Evolutionary conservation across 768 basidiomycete species (phyloP), one percentile per base, ranked within the genome.

Genomic region (Amanita polypyramis): DNA sequence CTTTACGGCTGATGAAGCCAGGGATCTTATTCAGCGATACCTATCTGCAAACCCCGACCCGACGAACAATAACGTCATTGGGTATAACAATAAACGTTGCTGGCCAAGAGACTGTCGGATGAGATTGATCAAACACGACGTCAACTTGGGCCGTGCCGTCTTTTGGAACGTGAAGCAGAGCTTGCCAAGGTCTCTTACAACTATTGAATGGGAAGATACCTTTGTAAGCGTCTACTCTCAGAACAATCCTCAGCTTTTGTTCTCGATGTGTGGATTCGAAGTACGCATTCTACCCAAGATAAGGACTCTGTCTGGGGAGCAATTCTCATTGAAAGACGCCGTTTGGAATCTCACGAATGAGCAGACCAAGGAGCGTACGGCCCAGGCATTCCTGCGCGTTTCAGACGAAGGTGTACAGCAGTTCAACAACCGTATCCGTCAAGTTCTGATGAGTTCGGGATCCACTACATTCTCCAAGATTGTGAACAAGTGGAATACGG

Each of bases 151-250:
- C 17, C 79, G 96, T 52, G 96, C 96, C 2, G 96, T 97, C 7
- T 98, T 96, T 69, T 99, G 95, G 96, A 98, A 99, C 60, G 90
- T 98, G 64, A 96, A 97, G 69, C 93, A 97, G 65, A 89, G 89
- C 56, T 65, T 99, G 20, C 96, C 96, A 0, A 74, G 96, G 41
- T 96, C 95, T 12, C 69, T 99, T 53, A 98, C 96, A 0, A 97
- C 96, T 0, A 98, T 99, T 59, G 96, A 97, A 59, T 98, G 96
- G 96, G 95, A 98, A 53, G 93, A 97, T 60, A 93, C 94, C 0
- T 93, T 94, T 58, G 90, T 92, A 55, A 94, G 91, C 49, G 95
- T 98, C 39, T 99, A 89, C 67, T 97, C 94, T 6, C 88, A 89
- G 63, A 87, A 98, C 61, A 99, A 98, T 65, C 96, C 96, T 20